Evolutionary conservation across 495 filamentous ascomycete species (phyloP).

Genomic region (Cercophora samala): DNA sequence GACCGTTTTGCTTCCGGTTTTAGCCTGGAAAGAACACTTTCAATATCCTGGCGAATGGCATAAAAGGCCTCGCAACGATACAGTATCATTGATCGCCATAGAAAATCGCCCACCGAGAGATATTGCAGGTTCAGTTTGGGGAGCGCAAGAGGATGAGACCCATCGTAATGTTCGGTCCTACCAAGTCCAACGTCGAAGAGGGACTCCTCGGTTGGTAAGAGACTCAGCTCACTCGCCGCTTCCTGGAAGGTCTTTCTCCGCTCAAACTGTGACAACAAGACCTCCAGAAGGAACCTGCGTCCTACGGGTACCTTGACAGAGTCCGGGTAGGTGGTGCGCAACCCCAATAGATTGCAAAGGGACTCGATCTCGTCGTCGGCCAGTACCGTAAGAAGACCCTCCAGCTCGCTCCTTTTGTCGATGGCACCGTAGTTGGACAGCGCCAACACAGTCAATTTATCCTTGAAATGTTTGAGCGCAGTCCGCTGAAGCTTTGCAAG

Average conservation of each 20-base stretch:
- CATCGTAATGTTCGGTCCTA: constrained; percentile 85
- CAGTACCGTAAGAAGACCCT: constrained; percentile 69
- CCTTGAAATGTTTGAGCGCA: constrained; percentile 79
- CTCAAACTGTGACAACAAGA: constrained; percentile 74
- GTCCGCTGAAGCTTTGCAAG: constrained; percentile 79
- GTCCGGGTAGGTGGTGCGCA: constrained; percentile 76
- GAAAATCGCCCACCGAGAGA: constrained; percentile 88
- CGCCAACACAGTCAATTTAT: constrained; percentile 84
- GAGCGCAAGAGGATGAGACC: constrained; percentile 82
- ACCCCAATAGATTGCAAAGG: constrained; percentile 67
- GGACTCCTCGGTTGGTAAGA: constrained; percentile 77
- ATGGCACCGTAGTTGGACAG: constrained; percentile 90
- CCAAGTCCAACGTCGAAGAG: constrained; percentile 85
- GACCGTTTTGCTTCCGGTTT: constrained; percentile 62
- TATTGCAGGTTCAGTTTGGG: constrained; percentile 97
- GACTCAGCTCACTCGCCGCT: constrained; percentile 60
- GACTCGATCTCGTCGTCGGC: constrained; percentile 68
- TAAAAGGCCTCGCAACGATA: constrained; percentile 92
- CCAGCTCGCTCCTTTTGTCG: constrained; percentile 71
- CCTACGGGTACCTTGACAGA: constrained; percentile 58
- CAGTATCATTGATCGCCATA: constrained; percentile 87
- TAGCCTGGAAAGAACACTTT: constrained; percentile 73
- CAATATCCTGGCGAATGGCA: constrained; percentile 86
- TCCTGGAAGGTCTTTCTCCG: constrained; percentile 82
- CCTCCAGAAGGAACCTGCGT: constrained; percentile 69